A percentile compares a stretch with the other conserved stretches of the same genome.
phyloP scores from a whole-genome alignment of 805 yeast genomes.

The Candida suzukii region DNA sequence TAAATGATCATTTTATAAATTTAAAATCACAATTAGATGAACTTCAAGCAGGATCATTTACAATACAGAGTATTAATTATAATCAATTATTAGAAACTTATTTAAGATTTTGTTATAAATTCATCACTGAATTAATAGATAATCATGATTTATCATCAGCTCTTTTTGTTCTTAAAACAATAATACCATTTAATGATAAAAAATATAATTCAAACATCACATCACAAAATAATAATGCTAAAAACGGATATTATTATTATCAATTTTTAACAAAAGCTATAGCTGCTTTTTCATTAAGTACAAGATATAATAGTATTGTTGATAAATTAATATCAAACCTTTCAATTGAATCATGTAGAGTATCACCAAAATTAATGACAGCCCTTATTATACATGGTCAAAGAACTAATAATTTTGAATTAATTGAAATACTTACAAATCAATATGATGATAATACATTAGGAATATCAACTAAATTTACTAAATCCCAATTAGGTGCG shows the following conservation, averaged over 20 bases:
- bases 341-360: slow-evolving; percentile 26
- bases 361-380: slow-evolving; percentile 26
- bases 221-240: slow-evolving; percentile 18
- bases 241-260: slow-evolving; percentile 23
- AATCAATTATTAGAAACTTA: too few species aligned
- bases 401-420: slow-evolving; percentile 16
- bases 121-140: slow-evolving; percentile 16
- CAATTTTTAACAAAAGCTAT: slow-evolving; percentile 19
- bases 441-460: slow-evolving; percentile 17
- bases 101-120: slow-evolving; percentile 19
- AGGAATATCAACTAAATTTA: slow-evolving; percentile 15
- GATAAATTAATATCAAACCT: slow-evolving; percentile 18
- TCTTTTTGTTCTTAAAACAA: too few species aligned
- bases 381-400: slow-evolving; percentile 23
- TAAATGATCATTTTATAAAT: too few species aligned
- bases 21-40: too few species aligned
- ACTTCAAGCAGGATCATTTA: too few species aligned
- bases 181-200: slow-evolving; percentile 19
- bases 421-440: slow-evolving; percentile 18
- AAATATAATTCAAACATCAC: slow-evolving; percentile 16
- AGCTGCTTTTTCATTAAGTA: slow-evolving; percentile 20
- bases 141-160: slow-evolving; percentile 21
- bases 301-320: slow-evolving; percentile 20
- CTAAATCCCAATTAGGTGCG: slow-evolving; percentile 23
- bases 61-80: too few species aligned